Percentiles rank a stretch among this genome's conserved stretches.
phyloP scores from a whole-genome alignment of 495 filamentous ascomycete genomes.

The Trichoderma reesei region DNA sequence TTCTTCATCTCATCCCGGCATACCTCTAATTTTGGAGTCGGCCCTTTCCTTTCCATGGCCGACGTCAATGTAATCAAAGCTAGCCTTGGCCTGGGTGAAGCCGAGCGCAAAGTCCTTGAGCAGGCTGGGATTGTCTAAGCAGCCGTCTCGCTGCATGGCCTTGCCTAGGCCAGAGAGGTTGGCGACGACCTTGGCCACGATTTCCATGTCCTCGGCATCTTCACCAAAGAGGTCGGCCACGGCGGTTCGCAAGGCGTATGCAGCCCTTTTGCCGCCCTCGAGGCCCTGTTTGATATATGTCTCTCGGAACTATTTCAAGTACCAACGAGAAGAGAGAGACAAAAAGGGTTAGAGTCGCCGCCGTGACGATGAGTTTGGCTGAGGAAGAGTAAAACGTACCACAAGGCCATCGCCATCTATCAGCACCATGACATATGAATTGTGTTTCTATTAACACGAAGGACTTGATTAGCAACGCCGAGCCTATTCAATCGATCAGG shows the following conservation, averaged over 20 bases:
- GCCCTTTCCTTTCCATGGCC: conserved; percentile 59
- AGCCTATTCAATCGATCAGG: background rate
- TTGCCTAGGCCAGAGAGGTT: conserved; percentile 57
- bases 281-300: conserved; percentile 51
- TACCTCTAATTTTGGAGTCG: conserved; percentile 69
- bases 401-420: conserved; percentile 73
- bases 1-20: background rate
- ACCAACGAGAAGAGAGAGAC: too few relatives aligned
- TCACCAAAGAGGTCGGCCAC: conserved; percentile 41
- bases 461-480: too few relatives aligned
- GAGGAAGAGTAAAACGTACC: conserved; percentile 28
- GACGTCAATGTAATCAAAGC: conserved; percentile 70
- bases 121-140: conserved; percentile 38
- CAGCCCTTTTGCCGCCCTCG: conserved; percentile 63
- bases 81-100: conserved; percentile 61
- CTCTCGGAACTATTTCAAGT: conserved; percentile 49
- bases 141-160: conserved; percentile 48
- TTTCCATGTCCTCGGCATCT: conserved; percentile 40
- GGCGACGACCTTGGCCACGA: conserved; percentile 59
- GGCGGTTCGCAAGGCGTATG: conserved; percentile 46
- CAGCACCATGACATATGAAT: conserved; percentile 65
- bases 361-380: too few relatives aligned
- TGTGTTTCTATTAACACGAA: conserved; percentile 45
- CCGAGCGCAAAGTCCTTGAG: conserved; percentile 64
- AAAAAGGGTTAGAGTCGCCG: too few relatives aligned